phyloP scores from a whole-genome alignment of 148 eudicot genomes.

The Camellia granthamiana region DNA sequence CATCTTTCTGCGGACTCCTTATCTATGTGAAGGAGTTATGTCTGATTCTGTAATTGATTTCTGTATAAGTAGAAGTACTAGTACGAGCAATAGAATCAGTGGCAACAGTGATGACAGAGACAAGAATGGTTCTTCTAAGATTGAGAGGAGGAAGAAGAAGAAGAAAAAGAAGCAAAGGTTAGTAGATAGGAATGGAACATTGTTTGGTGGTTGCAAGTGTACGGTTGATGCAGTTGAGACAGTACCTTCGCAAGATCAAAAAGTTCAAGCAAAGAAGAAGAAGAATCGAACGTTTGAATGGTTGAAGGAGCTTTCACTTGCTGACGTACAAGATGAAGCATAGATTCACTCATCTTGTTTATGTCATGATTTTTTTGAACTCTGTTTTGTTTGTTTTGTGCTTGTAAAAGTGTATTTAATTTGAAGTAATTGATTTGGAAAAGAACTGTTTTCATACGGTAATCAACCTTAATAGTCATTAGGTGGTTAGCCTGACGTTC shows the following conservation, averaged over 20 bases:
- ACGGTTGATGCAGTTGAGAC: slow-evolving; percentile 51
- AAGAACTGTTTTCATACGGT: too few species aligned
- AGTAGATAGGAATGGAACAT: not conserved
- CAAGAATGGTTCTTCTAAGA: not conserved
- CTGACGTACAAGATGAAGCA: slow-evolving; percentile 27
- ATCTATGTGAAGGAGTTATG: too few species aligned
- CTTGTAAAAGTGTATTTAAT: too few species aligned
- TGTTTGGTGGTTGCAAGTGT: slow-evolving; percentile 51
- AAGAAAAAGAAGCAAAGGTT: slow-evolving; percentile 29
- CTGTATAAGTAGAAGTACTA: not conserved
- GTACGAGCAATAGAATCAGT: slow-evolving; percentile 37
- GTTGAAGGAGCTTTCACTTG: slow-evolving; percentile 73
- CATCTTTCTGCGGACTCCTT: too few species aligned
- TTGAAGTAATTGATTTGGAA: too few species aligned
- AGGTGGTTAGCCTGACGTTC: too few species aligned
- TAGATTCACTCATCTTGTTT: slow-evolving; percentile 12
- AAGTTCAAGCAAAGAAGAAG: slow-evolving; percentile 15
- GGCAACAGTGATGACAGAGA: slow-evolving; percentile 8
- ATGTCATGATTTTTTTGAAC: too few species aligned
- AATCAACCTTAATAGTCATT: too few species aligned
- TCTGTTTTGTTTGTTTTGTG: too few species aligned
- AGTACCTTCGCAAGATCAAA: slow-evolving; percentile 15
- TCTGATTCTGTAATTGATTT: too few species aligned
- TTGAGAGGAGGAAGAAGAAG: slow-evolving; percentile 22
- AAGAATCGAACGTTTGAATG: slow-evolving; percentile 80